Conservation (phyloP, 2,329 filamentous ascomycete species). For the Neofusicoccum sp. region DNA sequence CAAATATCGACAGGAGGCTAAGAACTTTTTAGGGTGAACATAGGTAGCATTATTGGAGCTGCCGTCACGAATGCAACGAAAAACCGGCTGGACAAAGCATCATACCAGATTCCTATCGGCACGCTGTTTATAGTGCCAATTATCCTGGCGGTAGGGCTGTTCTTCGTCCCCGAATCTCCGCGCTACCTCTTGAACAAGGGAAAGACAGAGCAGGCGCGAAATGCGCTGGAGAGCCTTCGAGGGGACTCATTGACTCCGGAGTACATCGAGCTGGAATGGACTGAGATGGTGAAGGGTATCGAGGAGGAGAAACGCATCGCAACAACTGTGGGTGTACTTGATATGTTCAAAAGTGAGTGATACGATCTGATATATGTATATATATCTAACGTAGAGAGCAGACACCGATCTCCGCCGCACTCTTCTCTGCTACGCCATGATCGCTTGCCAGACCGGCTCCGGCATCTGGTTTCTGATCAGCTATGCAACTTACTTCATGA, state of each 20-base stretch:
- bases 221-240: constrained; percentile 28
- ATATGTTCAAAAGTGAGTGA: constrained; percentile 53
- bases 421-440: constrained; percentile 50
- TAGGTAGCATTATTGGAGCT: constrained; percentile 49
- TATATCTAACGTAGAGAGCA: no score
- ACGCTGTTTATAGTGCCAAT: constrained; percentile 54
- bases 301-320: constrained; percentile 44
- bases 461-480: constrained; percentile 53
- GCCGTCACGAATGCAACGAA: constrained; percentile 41
- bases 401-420: constrained; percentile 47
- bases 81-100: constrained; percentile 29
- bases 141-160: constrained; percentile 41
- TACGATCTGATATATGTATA: no score
- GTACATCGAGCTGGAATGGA: constrained; percentile 29
- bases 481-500: constrained; percentile 49
- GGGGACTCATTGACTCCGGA: constrained; percentile 28
- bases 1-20: constrained; percentile 34
- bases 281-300: constrained; percentile 28
- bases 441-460: constrained; percentile 45
- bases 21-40: constrained; percentile 36
- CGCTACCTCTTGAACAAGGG: constrained; percentile 55
- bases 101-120: constrained; percentile 48
- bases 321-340: constrained; percentile 48
- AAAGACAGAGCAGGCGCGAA: constrained; percentile 52
- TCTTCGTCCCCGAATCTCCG: constrained; percentile 37